phyloP scores from a whole-genome alignment of 805 yeast genomes.

The Candida mattraensis region DNA sequence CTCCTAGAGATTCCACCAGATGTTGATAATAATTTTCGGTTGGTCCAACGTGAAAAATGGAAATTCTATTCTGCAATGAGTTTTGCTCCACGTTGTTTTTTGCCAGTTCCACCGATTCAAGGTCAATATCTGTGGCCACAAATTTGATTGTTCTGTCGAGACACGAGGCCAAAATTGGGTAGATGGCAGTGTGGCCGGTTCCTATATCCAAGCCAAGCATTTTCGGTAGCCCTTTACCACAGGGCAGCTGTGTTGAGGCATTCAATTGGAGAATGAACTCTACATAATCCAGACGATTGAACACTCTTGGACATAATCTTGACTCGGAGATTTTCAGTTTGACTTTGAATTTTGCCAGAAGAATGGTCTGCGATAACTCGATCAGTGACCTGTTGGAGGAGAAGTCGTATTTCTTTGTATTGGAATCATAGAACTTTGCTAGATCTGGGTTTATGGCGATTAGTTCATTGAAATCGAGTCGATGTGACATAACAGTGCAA shows the following conservation, averaged over 20 bases:
- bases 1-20: constrained; percentile 4
- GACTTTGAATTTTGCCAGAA: constrained; percentile 18
- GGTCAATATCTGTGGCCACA: constrained; percentile 45
- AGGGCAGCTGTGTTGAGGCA: constrained; percentile 2
- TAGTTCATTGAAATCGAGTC: constrained; percentile 16
- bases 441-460: constrained; percentile 19
- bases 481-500: constrained; percentile 2
- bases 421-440: constrained; percentile 10
- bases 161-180: constrained; percentile 40
- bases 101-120: constrained; percentile 33
- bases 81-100: constrained; percentile 30
- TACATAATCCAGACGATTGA: constrained; percentile 32
- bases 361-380: constrained; percentile 21
- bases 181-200: constrained; percentile 49
- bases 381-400: constrained; percentile 22
- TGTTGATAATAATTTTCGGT: constrained; percentile 19
- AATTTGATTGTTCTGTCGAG: constrained; percentile 19
- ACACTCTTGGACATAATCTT: constrained; percentile 34
- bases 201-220: constrained; percentile 46
- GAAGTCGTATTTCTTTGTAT: constrained; percentile 21
- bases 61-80: constrained; percentile 20
- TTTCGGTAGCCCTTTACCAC: not conserved
- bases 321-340: constrained; percentile 15
- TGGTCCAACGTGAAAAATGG: constrained; percentile 11
- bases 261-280: constrained; percentile 19